These are phyloP conservation scores for Cymbopogon citratus DNA, from an alignment of 176 grass and related monocot species.

Conservation along the genomic window DNA sequence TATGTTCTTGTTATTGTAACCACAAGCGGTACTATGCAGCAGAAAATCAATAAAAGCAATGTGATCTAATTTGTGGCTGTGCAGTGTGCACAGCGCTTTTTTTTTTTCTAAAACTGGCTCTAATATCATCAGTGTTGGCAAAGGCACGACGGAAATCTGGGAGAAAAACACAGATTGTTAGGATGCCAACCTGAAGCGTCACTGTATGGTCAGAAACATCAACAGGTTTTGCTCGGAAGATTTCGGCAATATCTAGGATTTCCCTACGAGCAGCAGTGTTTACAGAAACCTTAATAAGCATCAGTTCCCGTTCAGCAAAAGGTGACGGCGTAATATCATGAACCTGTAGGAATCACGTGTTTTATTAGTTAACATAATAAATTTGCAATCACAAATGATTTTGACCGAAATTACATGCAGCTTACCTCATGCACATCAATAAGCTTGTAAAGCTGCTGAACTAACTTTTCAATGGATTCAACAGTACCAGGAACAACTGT, in stretches of 20 bases:
- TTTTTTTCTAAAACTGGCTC: not conserved
- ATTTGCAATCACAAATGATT: slow-evolving; percentile 10
- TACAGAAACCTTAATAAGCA: slow-evolving; percentile 92
- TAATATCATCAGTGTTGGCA: not conserved
- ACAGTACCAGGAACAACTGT: slow-evolving; percentile 88
- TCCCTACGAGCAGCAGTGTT: slow-evolving; percentile 84
- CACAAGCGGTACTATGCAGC: not conserved
- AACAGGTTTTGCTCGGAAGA: slow-evolving; percentile 79
- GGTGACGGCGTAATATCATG: slow-evolving; percentile 72
- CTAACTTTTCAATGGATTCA: slow-evolving; percentile 78
- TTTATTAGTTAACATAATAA: not conserved
- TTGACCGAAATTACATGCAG: not conserved
- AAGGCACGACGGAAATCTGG: not conserved
- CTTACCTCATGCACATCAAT: slow-evolving; percentile 81
- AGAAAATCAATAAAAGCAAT: not conserved
- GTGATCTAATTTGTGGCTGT: not conserved
- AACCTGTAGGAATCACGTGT: slow-evolving; percentile 45
- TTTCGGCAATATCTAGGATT: slow-evolving; percentile 86
- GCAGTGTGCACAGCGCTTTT: not conserved
- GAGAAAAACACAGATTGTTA: slow-evolving; percentile 6
- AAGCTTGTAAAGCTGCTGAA: slow-evolving; percentile 88
- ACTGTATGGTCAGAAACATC: slow-evolving; percentile 97
- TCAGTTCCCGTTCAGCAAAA: slow-evolving; percentile 92
- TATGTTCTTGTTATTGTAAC: not conserved
- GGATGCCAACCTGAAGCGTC: slow-evolving; percentile 64